Percentiles rank a stretch among this genome's conserved stretches.
phyloP scores from a whole-genome alignment of 352 stramenopile genomes.

The Phytopythium litorale region DNA sequence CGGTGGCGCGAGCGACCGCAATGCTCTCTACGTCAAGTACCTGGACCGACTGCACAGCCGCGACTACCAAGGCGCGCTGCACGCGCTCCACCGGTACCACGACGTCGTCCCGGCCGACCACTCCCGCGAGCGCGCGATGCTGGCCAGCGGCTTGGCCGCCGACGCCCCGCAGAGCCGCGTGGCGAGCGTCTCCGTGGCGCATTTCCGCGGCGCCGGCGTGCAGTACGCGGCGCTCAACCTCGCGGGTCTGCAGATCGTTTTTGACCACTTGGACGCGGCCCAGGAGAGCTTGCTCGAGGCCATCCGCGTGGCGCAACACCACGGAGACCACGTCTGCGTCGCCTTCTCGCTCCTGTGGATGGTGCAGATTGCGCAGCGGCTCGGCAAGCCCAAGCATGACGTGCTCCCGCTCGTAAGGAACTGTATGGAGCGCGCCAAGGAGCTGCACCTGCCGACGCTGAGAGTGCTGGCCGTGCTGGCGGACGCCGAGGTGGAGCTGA shows the following conservation, averaged over 20 bases:
- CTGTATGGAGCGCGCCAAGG: constrained; percentile 56
- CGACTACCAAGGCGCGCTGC: constrained; percentile 84
- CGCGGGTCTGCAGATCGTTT: constrained; percentile 82
- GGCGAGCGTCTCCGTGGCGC: background rate
- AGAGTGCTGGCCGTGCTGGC: constrained; percentile 42
- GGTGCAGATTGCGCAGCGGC: constrained; percentile 56
- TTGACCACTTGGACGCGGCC: constrained; percentile 72
- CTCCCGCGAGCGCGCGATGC: background rate
- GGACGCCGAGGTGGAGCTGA: constrained; percentile 46
- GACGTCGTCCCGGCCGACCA: constrained; percentile 80
- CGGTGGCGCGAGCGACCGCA: constrained; percentile 8
- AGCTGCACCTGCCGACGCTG: constrained; percentile 49
- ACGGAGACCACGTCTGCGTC: constrained; percentile 90
- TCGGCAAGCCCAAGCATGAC: constrained; percentile 50
- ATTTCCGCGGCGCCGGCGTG: constrained; percentile 64
- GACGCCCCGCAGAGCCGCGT: background rate
- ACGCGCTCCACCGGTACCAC: constrained; percentile 93
- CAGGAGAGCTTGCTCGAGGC: constrained; percentile 90
- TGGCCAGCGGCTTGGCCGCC: background rate
- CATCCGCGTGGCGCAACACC: constrained; percentile 90
- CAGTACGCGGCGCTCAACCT: constrained; percentile 92
- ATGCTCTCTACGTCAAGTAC: constrained; percentile 84
- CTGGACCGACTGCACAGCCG: constrained; percentile 75
- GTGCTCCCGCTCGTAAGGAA: constrained; percentile 44
- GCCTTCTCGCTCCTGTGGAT: constrained; percentile 91